A percentile compares a stretch with the other conserved stretches of the same genome.
phyloP scores from a whole-genome alignment of 352 stramenopile species.

The Globisporangium radiosum region DNA sequence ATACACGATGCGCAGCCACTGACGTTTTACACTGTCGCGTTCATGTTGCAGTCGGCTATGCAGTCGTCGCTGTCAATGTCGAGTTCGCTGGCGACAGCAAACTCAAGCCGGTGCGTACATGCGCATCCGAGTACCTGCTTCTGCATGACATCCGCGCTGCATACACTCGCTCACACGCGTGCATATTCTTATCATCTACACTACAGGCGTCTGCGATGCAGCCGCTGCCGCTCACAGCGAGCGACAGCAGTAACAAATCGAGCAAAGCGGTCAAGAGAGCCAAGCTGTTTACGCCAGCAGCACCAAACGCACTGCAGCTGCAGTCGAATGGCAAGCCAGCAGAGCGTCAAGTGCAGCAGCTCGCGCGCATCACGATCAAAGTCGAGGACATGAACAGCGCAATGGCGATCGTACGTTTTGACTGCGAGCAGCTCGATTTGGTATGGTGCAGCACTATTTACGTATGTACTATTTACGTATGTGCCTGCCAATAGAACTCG shows the following conservation, averaged over 20 bases:
- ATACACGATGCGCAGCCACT: not conserved
- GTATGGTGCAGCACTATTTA: not conserved
- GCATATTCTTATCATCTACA: not conserved
- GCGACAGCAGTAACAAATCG: slow-evolving; percentile 7
- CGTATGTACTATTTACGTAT: not conserved
- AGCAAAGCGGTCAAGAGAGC: slow-evolving; percentile 53
- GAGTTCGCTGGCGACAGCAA: slow-evolving; percentile 46
- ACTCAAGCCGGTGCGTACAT: slow-evolving; percentile 32
- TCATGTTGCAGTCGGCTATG: slow-evolving; percentile 48
- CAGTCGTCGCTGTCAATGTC: slow-evolving; percentile 49
- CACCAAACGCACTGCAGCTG: slow-evolving; percentile 34
- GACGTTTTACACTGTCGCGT: not conserved
- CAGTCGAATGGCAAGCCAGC: not conserved
- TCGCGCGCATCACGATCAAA: slow-evolving; percentile 71
- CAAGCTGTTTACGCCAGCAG: slow-evolving; percentile 46
- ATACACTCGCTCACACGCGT: not conserved
- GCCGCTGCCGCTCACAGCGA: slow-evolving; percentile 31
- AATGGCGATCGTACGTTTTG: slow-evolving; percentile 42
- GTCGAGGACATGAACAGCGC: slow-evolving; percentile 62
- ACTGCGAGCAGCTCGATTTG: too few species aligned
- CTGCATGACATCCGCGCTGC: not conserved
- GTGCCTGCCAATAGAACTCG: slow-evolving; percentile 20
- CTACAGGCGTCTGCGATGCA: slow-evolving; percentile 19
- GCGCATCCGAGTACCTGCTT: not conserved
- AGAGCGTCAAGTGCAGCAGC: slow-evolving; percentile 38